Conservation (phyloP, 2,329 filamentous ascomycete genomes). For the Xylariaceae sp. region DNA sequence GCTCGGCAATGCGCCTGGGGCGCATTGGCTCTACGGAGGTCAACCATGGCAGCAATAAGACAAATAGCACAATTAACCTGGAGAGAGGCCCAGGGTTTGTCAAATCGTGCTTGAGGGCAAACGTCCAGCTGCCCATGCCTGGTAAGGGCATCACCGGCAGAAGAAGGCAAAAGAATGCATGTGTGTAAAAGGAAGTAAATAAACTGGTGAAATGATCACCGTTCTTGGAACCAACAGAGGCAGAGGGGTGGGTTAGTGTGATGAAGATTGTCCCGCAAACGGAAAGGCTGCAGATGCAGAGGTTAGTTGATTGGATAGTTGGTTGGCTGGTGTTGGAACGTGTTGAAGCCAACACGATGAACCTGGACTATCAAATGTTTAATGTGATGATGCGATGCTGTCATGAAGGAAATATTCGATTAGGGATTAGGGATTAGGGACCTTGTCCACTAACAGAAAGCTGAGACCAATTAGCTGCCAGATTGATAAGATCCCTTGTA, state of each 20-base stretch:
- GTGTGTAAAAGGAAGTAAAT: slow-evolving; percentile 27
- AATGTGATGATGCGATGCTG: slow-evolving; percentile 13
- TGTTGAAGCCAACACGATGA: not conserved
- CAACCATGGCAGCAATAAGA: slow-evolving; percentile 45
- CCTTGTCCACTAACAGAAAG: slow-evolving; percentile 14
- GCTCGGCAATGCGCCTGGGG: slow-evolving; percentile 54
- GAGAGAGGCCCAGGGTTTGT: slow-evolving; percentile 20
- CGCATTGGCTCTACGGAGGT: slow-evolving; percentile 52
- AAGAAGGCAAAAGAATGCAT: slow-evolving; percentile 38
- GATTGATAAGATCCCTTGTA: slow-evolving; percentile 17
- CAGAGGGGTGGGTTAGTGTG: not conserved
- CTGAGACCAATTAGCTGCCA: not conserved
- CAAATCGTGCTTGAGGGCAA: slow-evolving; percentile 27
- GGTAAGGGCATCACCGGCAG: slow-evolving; percentile 46
- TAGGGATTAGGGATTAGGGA: too few relatives aligned
- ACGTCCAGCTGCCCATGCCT: slow-evolving; percentile 37
- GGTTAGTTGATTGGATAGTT: not conserved
- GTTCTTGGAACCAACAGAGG: slow-evolving; percentile 15
- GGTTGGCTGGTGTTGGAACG: not conserved
- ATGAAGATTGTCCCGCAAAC: not conserved
- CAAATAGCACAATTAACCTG: slow-evolving; percentile 32
- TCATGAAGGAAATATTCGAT: slow-evolving; percentile 13
- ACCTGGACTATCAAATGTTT: slow-evolving; percentile 14
- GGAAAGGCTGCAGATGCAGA: not conserved
- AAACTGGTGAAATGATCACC: slow-evolving; percentile 9